Percentiles rank a stretch among this genome's conserved stretches.
phyloP scores from a whole-genome alignment of 1,284 basidiomycete genomes.

The Leccinum brunneo-olivaceum region DNA sequence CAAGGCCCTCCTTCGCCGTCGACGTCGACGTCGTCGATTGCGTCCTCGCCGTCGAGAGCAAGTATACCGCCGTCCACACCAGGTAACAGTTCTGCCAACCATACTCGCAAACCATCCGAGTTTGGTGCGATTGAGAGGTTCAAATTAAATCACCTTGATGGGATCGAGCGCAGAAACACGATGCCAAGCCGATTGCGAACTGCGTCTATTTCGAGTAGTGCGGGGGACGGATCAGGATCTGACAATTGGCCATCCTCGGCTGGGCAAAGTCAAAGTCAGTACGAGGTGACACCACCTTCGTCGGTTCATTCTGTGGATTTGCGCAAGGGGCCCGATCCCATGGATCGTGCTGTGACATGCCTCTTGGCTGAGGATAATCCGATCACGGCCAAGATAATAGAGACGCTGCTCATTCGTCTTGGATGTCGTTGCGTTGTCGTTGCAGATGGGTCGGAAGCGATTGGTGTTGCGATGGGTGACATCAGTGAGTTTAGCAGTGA shows the following conservation, averaged over 20 bases:
- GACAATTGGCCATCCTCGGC: slow-evolving; percentile 64
- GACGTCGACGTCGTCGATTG: slow-evolving; percentile 88
- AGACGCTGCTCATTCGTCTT: slow-evolving; percentile 85
- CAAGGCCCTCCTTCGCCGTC: slow-evolving; percentile 83
- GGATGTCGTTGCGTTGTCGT: slow-evolving; percentile 94
- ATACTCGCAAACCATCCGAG: slow-evolving; percentile 80
- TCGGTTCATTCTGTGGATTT: slow-evolving; percentile 75
- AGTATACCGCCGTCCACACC: slow-evolving; percentile 68
- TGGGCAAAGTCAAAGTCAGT: slow-evolving; percentile 47
- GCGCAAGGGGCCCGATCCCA: slow-evolving; percentile 61
- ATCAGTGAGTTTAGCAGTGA: slow-evolving; percentile 61
- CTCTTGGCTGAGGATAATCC: slow-evolving; percentile 97
- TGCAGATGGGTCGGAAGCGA: slow-evolving; percentile 92
- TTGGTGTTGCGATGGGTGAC: slow-evolving; percentile 94
- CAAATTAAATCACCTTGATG: slow-evolving; percentile 73
- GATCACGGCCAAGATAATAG: slow-evolving; percentile 92
- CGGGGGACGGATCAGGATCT: slow-evolving; percentile 68
- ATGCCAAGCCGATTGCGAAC: slow-evolving; percentile 85
- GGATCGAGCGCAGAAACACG: slow-evolving; percentile 73
- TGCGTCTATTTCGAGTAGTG: slow-evolving; percentile 73
- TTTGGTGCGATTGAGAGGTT: slow-evolving; percentile 80
- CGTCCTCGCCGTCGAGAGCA: slow-evolving; percentile 82
- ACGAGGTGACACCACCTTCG: slow-evolving; percentile 62
- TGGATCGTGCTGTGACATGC: slow-evolving; percentile 80
- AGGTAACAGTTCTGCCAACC: slow-evolving; percentile 46